phyloP scores from a whole-genome alignment of 208 protist genomes.

The Crithidia brevicula region DNA sequence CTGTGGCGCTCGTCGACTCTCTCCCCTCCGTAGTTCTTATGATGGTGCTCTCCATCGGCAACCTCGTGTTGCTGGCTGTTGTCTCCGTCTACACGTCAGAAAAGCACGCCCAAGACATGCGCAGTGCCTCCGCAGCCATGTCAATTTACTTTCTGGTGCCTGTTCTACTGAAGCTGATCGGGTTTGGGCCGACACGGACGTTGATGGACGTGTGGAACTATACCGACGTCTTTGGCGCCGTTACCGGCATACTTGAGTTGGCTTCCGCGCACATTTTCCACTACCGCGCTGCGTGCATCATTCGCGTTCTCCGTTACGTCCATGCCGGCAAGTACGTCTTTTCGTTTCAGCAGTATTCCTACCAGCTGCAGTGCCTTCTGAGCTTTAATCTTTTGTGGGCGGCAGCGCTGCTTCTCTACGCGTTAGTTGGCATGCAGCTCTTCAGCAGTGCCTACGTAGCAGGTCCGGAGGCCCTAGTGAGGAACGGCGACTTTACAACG shows the following conservation, averaged over 20 bases:
- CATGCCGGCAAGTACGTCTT: slow-evolving; percentile 34
- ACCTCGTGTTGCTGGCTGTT: slow-evolving; percentile 46
- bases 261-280: slow-evolving; percentile 27
- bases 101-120: slow-evolving; percentile 9
- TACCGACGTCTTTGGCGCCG: slow-evolving; percentile 42
- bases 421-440: slow-evolving; percentile 61
- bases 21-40: slow-evolving; percentile 28
- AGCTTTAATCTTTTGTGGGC: slow-evolving; percentile 30
- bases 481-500: slow-evolving; percentile 49
- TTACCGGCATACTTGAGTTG: slow-evolving; percentile 49
- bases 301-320: slow-evolving; percentile 53
- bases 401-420: slow-evolving; percentile 45
- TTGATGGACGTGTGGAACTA: slow-evolving; percentile 44
- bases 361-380: slow-evolving; percentile 23
- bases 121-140: slow-evolving; percentile 30
- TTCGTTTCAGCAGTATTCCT: slow-evolving; percentile 18
- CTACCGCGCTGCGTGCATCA: slow-evolving; percentile 28
- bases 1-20: slow-evolving; percentile 30
- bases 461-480: background rate
- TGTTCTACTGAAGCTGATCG: slow-evolving; percentile 37
- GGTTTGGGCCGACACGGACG: slow-evolving; percentile 25
- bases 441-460: slow-evolving; percentile 36
- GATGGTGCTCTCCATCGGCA: slow-evolving; percentile 37
- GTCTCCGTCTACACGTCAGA: slow-evolving; percentile 29
- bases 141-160: slow-evolving; percentile 49